These are phyloP conservation scores for Solanum sejunctum DNA, from an alignment of 257 asterid genomes.

Conservation along the genomic window DNA sequence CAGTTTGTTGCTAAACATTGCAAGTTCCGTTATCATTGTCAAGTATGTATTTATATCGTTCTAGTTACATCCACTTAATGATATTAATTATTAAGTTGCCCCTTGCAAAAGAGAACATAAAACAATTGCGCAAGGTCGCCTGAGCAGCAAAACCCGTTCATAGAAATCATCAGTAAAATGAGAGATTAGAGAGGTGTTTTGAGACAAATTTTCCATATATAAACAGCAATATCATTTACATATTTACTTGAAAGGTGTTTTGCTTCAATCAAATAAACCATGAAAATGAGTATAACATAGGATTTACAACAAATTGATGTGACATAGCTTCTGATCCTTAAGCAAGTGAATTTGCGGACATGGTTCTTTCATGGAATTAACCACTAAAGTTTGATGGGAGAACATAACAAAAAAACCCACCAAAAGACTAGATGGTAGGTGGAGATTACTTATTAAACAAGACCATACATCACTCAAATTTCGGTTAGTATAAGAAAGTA, in stretches of 20 bases:
- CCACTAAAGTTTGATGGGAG: not conserved
- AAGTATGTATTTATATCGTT: not conserved
- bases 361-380: not conserved
- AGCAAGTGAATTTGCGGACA: not conserved
- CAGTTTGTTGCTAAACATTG: constrained; percentile 11
- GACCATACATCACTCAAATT: not conserved
- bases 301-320: not conserved
- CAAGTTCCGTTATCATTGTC: not conserved
- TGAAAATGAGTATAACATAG: not conserved
- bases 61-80: not conserved
- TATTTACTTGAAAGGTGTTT: not conserved
- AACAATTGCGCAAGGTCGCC: not conserved
- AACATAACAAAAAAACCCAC: not conserved
- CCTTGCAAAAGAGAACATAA: not conserved
- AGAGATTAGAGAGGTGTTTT: not conserved
- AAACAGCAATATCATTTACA: not conserved
- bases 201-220: not conserved
- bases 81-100: not conserved
- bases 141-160: not conserved
- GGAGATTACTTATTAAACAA: not conserved
- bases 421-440: not conserved
- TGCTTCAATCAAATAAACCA: not conserved
- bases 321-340: not conserved
- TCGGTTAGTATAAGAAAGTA: not conserved
- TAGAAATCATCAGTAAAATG: not conserved